Base-by-base conservation (phyloP, 139 green algal genomes). In the Edaphochlamys debaryana region DNA sequence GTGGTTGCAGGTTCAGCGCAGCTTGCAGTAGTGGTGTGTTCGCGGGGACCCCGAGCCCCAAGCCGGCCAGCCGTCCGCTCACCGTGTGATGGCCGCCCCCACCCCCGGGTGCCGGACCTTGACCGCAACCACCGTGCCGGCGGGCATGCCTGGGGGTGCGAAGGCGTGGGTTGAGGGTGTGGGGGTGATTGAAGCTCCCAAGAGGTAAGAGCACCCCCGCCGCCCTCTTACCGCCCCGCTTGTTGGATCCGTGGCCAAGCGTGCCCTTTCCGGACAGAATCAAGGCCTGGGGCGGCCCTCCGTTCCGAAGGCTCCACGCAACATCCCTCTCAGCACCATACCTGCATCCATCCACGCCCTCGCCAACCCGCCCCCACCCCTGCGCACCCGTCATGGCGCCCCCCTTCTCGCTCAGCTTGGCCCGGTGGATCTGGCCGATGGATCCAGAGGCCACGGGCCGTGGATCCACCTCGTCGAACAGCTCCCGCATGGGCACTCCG, bases 91-190 rank as follows among this genome's bases (percentile, higher is more conserved):
- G 40, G 95, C 90, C 22, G 94, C 80, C 38, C 83, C 91, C 6
- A 99, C 97, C 4, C 93, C 93, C 15, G 97, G 97, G 82, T 99
- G 97, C 13, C 95, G 91, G 79, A 98, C 95, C 89, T 94, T 98
- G 71, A 99, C 92, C 0, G 95, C 96, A 30, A 99, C 96, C 40
- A 92, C 52, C 19, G 88, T 94, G 67, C 94, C 93, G 68, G 86
- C 30, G 20, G 75, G 40, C 32, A 83, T 84, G n/a, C 91, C 90
- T 86, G 88, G 4, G 62, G 62, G 22, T 7, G 62, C 6, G n/a
- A 25, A n/a, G n/a, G n/a, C n/a, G n/a, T 9, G 8, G 66, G 66
- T 4, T 19, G 66, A 5, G 66, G 32, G n/a, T 5, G 64, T 69
- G 32, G 64, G 64, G 29, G 67, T 32, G n/a, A n/a, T n/a, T n/a